These are phyloP conservation scores for Marasmius fiardii DNA, from an alignment of 1,284 basidiomycete species.

Conservation along the genomic window DNA sequence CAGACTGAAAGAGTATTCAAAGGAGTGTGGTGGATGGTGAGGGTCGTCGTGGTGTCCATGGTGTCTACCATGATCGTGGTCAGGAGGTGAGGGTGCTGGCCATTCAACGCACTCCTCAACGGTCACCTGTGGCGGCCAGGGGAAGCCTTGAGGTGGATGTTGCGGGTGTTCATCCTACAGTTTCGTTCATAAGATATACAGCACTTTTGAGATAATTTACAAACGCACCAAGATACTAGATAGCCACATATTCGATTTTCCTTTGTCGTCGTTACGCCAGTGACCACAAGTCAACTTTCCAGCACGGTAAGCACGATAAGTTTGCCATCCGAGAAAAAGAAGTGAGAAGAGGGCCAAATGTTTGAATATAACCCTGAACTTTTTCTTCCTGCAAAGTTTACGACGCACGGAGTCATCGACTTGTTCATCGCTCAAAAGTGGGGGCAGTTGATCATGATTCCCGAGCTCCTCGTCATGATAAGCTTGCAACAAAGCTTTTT, in stretches of 20 bases:
- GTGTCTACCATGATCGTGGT: neutral
- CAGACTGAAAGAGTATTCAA: slow-evolving; percentile 27
- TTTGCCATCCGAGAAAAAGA: neutral
- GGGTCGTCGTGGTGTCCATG: neutral
- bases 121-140: slow-evolving; percentile 6
- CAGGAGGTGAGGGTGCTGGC: neutral
- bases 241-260: neutral
- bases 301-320: neutral
- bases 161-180: neutral
- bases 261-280: neutral
- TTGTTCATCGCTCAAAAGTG: neutral
- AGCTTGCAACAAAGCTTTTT: neutral
- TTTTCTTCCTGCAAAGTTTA: neutral
- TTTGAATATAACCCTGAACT: neutral
- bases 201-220: neutral
- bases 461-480: neutral
- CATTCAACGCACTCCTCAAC: slow-evolving; percentile 11
- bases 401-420: neutral
- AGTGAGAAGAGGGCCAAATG: neutral
- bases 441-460: neutral
- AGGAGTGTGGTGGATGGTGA: neutral
- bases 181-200: neutral
- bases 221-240: neutral
- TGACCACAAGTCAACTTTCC: neutral
- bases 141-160: neutral